Conservation (phyloP, 805 yeast genomes). For the Wickerhamiella siamensis region DNA sequence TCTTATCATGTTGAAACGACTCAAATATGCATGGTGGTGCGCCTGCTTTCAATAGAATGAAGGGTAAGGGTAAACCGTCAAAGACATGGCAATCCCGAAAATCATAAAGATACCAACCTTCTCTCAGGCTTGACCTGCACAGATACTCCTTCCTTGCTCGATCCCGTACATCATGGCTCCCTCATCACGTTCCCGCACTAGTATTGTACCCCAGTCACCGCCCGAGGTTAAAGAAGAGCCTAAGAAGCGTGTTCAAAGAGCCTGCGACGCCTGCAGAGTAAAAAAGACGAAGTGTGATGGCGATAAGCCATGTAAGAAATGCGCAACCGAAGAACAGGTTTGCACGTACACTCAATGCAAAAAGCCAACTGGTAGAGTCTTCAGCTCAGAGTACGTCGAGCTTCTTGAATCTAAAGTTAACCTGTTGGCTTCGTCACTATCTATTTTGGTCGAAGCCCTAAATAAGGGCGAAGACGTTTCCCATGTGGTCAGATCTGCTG, state of each 20-base stretch:
- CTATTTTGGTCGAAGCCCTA: not conserved
- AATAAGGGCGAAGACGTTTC: not conserved
- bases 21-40: no score
- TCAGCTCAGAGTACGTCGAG: slow-evolving; percentile 1
- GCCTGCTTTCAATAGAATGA: no score
- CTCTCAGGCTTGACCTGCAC: no score
- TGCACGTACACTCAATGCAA: slow-evolving; percentile 2
- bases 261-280: slow-evolving; percentile 1
- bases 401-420: slow-evolving; percentile 1
- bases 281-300: slow-evolving; percentile 1
- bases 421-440: not conserved
- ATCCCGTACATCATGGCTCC: no score
- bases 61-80: no score
- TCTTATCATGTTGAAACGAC: no score
- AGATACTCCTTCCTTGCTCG: no score
- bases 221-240: not conserved
- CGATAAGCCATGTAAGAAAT: not conserved
- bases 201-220: not conserved
- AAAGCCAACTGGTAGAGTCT: slow-evolving; percentile 1
- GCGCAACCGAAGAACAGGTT: not conserved
- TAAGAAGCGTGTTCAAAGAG: not conserved
- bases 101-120: no score
- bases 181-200: not conserved
- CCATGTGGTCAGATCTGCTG: not conserved
- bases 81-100: no score